Evolutionary conservation across 2,329 filamentous ascomycete species (phyloP).

Genomic region (Furcasterigmium sp.): DNA sequence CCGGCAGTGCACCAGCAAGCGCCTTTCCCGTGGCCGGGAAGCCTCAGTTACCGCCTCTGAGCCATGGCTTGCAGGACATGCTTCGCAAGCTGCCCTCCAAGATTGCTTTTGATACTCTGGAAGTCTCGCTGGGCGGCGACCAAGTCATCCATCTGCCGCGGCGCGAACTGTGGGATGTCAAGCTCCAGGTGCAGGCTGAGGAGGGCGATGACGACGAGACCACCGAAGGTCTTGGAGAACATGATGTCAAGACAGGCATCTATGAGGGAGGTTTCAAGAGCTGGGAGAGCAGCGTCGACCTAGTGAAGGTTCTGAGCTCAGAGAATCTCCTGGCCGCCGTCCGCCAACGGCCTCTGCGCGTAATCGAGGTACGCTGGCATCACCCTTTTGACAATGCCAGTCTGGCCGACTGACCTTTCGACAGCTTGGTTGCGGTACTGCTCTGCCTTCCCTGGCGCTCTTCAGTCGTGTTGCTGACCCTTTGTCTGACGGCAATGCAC

Average conservation of each 20-base stretch:
- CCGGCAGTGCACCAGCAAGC: conserved; percentile 23
- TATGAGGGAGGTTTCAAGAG: conserved; percentile 89
- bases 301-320: conserved; percentile 61
- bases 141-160: conserved; percentile 55
- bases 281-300: conserved; percentile 80
- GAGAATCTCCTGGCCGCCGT: conserved; percentile 29
- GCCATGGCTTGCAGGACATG: conserved; percentile 45
- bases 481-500: neutral
- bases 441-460: conserved; percentile 65
- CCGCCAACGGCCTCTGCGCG: conserved; percentile 28
- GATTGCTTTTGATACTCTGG: conserved; percentile 61
- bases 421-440: conserved; percentile 74
- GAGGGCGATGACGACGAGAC: conserved; percentile 33
- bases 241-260: conserved; percentile 74
- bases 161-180: conserved; percentile 76
- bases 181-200: conserved; percentile 75
- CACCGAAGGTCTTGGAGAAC: conserved; percentile 51
- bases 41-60: conserved; percentile 49
- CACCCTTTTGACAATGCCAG: neutral
- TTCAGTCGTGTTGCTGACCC: conserved; percentile 31
- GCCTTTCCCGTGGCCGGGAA: conserved; percentile 61
- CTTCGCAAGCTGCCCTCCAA: conserved; percentile 64
- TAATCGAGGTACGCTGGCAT: conserved; percentile 46
- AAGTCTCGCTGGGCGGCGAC: conserved; percentile 55
- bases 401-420: conserved; percentile 14